Conservation (phyloP, 2,329 filamentous ascomycete genomes). For the Lizonia empirigonia region DNA sequence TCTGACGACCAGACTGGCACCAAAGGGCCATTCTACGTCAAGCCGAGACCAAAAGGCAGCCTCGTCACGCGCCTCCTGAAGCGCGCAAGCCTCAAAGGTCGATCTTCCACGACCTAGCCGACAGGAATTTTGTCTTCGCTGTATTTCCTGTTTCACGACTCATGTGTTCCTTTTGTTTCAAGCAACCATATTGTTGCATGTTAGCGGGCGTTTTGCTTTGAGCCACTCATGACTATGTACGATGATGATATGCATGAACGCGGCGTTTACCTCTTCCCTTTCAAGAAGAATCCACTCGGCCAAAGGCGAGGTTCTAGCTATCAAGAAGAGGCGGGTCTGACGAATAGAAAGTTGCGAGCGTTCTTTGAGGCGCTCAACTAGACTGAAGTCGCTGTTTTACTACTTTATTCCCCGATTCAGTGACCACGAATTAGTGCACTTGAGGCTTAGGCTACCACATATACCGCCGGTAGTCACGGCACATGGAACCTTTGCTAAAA, state of each 20-base stretch:
- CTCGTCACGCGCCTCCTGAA: constrained; percentile 46
- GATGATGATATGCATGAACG: constrained; percentile 34
- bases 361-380: constrained; percentile 1
- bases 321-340: background rate
- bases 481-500: background rate
- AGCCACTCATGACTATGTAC: constrained; percentile 21
- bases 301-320: background rate
- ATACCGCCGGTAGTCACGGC: background rate
- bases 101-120: constrained; percentile 16
- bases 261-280: constrained; percentile 25
- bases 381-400: constrained; percentile 8
- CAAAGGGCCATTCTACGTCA: constrained; percentile 54
- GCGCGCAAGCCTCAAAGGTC: constrained; percentile 44
- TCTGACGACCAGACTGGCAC: constrained; percentile 55
- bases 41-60: constrained; percentile 41
- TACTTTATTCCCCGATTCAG: background rate
- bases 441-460: background rate
- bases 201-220: constrained; percentile 33
- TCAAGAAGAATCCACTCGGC: background rate
- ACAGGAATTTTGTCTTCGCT: constrained; percentile 1
- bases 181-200: constrained; percentile 24
- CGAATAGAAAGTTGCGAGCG: constrained; percentile 1
- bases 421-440: constrained; percentile 1
- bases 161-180: constrained; percentile 5
- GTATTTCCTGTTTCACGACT: background rate